Percentiles rank a stretch among this genome's conserved stretches.
These are phyloP conservation scores for Hypomontagnella monticulosa DNA, from an alignment of 495 filamentous ascomycete genomes.

Conservation along the genomic window DNA sequence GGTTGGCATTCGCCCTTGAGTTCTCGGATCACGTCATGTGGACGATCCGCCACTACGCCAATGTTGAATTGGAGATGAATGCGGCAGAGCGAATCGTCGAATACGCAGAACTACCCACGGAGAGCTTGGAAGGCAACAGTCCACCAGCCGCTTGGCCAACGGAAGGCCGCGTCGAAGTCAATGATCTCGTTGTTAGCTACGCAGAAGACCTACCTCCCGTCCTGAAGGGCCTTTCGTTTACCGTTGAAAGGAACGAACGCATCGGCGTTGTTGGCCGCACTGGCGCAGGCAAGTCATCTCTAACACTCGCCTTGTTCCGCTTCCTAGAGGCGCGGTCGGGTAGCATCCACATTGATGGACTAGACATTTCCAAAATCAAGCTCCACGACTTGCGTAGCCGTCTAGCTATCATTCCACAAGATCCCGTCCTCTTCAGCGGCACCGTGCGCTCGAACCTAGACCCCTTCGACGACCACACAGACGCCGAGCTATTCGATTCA, in stretches of 20 bases:
- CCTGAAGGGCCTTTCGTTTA: constrained; percentile 77
- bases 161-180: constrained; percentile 76
- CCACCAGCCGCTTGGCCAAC: constrained; percentile 84
- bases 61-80: constrained; percentile 84
- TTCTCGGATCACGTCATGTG: constrained; percentile 64
- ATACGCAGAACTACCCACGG: constrained; percentile 76
- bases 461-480: constrained; percentile 76
- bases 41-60: constrained; percentile 69
- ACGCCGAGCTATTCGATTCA: constrained; percentile 76
- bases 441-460: constrained; percentile 86
- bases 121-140: constrained; percentile 66
- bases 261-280: constrained; percentile 88
- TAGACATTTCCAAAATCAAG: constrained; percentile 79
- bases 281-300: constrained; percentile 85
- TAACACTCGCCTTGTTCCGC: constrained; percentile 84
- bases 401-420: constrained; percentile 85
- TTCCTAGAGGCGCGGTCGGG: constrained; percentile 80
- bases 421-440: constrained; percentile 87
- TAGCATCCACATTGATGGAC: constrained; percentile 75
- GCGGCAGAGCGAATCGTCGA: constrained; percentile 84
- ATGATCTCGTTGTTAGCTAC: constrained; percentile 78
- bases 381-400: constrained; percentile 77
- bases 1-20: constrained; percentile 68
- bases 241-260: constrained; percentile 74
- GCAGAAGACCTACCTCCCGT: constrained; percentile 79